Evolutionary conservation across 495 filamentous ascomycete species (phyloP), one percentile per base, ranked within the genome.

Genomic region (Penicillium soppii): DNA sequence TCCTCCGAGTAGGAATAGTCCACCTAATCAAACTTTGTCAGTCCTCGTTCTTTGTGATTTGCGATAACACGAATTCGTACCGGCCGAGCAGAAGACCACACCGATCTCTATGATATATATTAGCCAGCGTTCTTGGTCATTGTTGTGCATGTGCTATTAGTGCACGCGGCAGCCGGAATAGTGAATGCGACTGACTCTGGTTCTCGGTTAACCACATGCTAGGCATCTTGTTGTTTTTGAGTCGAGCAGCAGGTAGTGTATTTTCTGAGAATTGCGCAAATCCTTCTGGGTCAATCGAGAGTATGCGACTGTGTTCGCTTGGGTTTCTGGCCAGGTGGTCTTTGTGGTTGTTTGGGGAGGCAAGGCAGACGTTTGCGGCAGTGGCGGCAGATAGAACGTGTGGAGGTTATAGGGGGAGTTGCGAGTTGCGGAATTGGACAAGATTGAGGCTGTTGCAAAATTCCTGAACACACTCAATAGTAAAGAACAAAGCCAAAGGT

Each of bases 121-220:
- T 38, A 57, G 46, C 47, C 4, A 20, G 19, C n/a, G 9, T 12
- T 25, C n/a, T 45, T 20, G 13, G 22, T 22, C 12, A 41, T 43
- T 25, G 37, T 39, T 20, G 19, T 12, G 19, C 12, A 17, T 29
- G 15, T 46, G 19, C 26, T 16, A 15, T 19, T 22, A 42, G 33
- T 57, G 23, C 33, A 36, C 27, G 23, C 25, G 17, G 19, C 17
- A 20, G 43, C 2, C 23, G 21, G 19, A 8, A 7, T 25, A 33
- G 38, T 13, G 16, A 19, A 46, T 46, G 52, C 57, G 47, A 75
- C 86, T 62, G 78, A 97, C 94, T 98, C 75, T 98, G 94, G 54
- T 86, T 82, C 67, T 98, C 94, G 57, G 91, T 88, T 53, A 98
- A 78, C 94, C 94, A 98, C 87, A 95, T 95, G 50, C 87, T 78